phyloP scores from a whole-genome alignment of 768 basidiomycete species.

The Lactifluus subvellereus region DNA sequence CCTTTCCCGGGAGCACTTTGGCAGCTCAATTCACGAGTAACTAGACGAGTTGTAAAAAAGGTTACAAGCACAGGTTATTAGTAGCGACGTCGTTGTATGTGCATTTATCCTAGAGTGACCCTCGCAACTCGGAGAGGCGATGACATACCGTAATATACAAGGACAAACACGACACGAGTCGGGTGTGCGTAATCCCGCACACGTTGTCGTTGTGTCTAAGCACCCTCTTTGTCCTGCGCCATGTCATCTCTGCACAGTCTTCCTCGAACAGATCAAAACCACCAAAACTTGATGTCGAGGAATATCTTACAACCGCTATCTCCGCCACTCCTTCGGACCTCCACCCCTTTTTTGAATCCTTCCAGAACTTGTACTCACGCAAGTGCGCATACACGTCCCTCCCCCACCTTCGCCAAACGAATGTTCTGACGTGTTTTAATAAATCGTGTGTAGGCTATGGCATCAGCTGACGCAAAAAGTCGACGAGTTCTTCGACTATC shows the following conservation, averaged over 20 bases:
- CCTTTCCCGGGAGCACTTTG: no score
- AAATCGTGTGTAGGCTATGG: slow-evolving; percentile 66
- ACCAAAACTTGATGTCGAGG: slow-evolving; percentile 67
- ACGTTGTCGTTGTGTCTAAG: neutral
- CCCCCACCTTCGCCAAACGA: neutral
- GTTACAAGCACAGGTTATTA: no score
- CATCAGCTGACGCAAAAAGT: slow-evolving; percentile 89
- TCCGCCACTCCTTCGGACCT: slow-evolving; percentile 63
- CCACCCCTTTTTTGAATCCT: slow-evolving; percentile 72
- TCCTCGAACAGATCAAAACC: slow-evolving; percentile 30
- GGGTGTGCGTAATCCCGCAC: no score
- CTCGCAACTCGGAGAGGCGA: no score
- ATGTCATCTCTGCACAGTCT: slow-evolving; percentile 28
- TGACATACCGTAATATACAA: neutral
- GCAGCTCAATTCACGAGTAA: no score
- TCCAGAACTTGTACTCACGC: slow-evolving; percentile 59
- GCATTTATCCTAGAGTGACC: no score
- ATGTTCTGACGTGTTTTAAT: slow-evolving; percentile 12
- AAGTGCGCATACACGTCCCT: slow-evolving; percentile 47
- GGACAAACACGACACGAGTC: slow-evolving; percentile 15
- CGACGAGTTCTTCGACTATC: slow-evolving; percentile 76
- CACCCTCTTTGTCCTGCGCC: neutral
- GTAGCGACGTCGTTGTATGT: no score
- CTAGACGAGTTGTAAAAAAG: no score
- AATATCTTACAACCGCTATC: slow-evolving; percentile 64